A percentile compares a stretch with the other conserved stretches of the same genome.
phyloP scores from a whole-genome alignment of 2,329 filamentous ascomycete species.

The Lecanosticta acicola region DNA sequence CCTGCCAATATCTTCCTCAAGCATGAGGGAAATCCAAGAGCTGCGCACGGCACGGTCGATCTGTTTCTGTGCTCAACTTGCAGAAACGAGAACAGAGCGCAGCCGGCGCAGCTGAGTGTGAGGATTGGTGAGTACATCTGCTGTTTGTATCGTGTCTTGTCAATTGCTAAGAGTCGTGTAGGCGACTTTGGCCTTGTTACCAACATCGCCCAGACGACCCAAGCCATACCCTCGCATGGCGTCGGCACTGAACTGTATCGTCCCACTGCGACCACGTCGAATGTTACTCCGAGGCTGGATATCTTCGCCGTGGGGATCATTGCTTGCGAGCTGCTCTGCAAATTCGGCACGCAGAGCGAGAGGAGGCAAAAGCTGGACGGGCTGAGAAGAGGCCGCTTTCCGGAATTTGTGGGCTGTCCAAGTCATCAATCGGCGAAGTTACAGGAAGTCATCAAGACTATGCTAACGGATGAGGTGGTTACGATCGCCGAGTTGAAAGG shows the following conservation, averaged over 20 bases:
- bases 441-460: neutral
- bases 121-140: too few relatives aligned
- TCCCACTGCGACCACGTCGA: slow-evolving; percentile 38
- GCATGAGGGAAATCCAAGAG: slow-evolving; percentile 31
- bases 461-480: neutral
- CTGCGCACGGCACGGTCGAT: slow-evolving; percentile 39
- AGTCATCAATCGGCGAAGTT: slow-evolving; percentile 1
- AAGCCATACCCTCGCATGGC: slow-evolving; percentile 22
- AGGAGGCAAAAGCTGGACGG: slow-evolving; percentile 32
- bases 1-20: slow-evolving; percentile 63
- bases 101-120: slow-evolving; percentile 34
- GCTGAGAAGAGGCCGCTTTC: slow-evolving; percentile 23
- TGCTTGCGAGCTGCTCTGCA: slow-evolving; percentile 55
- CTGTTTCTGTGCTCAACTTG: slow-evolving; percentile 46
- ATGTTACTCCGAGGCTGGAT: slow-evolving; percentile 51
- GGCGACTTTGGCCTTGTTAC: slow-evolving; percentile 64
- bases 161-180: too few relatives aligned
- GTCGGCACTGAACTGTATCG: slow-evolving; percentile 61
- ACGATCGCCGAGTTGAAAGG: neutral
- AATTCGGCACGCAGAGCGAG: slow-evolving; percentile 45
- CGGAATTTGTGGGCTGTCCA: slow-evolving; percentile 12
- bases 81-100: slow-evolving; percentile 10
- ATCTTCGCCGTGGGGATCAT: slow-evolving; percentile 59
- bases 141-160: too few relatives aligned
- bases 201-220: slow-evolving; percentile 40